phyloP scores from a whole-genome alignment of 192 early-diverging fungal species.

The Mycoemilia scoparia region DNA sequence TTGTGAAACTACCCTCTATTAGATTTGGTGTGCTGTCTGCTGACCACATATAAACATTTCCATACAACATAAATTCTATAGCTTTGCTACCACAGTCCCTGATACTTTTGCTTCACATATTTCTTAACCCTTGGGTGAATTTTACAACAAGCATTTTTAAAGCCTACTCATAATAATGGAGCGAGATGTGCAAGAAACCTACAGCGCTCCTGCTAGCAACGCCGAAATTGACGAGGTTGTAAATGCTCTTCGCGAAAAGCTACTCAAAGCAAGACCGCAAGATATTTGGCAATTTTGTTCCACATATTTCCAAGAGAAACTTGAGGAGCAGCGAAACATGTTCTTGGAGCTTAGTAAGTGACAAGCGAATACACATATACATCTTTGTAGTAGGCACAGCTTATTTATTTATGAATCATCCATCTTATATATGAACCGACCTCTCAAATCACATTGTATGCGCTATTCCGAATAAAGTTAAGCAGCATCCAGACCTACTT shows the following conservation, averaged over 20 bases:
- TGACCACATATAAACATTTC: too few relatives aligned
- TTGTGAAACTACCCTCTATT: too few relatives aligned
- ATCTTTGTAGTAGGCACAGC: constrained; percentile 13
- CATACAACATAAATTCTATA: too few relatives aligned
- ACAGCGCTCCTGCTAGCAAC: too few relatives aligned
- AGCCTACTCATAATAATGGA: too few relatives aligned
- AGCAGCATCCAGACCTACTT: constrained; percentile 1
- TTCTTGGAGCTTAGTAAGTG: constrained; percentile 19
- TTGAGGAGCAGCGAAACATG: constrained; percentile 54
- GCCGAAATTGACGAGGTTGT: constrained; percentile 43
- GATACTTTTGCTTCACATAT: too few relatives aligned
- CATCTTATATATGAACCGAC: not conserved
- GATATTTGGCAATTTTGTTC: constrained; percentile 91
- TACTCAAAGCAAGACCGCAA: constrained; percentile 55
- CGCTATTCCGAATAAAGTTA: not conserved
- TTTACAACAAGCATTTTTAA: too few relatives aligned
- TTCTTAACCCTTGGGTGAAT: too few relatives aligned
- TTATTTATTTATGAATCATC: constrained; percentile 1
- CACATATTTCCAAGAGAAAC: constrained; percentile 70
- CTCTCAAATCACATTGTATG: not conserved
- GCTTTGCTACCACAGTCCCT: too few relatives aligned
- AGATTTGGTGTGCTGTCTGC: too few relatives aligned
- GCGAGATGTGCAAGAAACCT: too few relatives aligned
- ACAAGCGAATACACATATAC: constrained; percentile 11
- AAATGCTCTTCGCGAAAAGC: constrained; percentile 63